Conservation (phyloP, 495 filamentous ascomycete species). For the Aspergillus indologenus region DNA sequence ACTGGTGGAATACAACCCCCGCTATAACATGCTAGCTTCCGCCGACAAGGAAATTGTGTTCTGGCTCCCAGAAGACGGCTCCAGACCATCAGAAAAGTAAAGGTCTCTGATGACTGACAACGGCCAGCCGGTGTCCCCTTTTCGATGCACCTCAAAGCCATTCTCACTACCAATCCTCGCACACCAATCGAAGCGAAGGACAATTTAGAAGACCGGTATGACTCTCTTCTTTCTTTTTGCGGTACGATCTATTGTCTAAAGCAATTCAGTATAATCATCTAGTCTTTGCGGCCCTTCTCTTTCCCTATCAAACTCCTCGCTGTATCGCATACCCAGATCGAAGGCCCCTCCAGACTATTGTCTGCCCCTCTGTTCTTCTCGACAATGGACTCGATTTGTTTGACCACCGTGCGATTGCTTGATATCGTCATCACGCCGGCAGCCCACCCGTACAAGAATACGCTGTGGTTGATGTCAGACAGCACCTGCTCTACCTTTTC, state of each 20-base stretch:
- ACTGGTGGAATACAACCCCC: constrained; percentile 82
- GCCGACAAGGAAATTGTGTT: constrained; percentile 86
- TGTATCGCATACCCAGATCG: constrained; percentile 60
- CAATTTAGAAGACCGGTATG: not conserved
- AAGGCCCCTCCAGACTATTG: constrained; percentile 49
- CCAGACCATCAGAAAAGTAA: constrained; percentile 36
- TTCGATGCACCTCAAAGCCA: not conserved
- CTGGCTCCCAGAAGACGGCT: constrained; percentile 67
- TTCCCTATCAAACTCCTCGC: constrained; percentile 65
- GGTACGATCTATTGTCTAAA: constrained; percentile 4
- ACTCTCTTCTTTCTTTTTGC: not conserved
- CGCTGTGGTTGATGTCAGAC: constrained; percentile 60
- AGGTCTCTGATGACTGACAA: too few species aligned
- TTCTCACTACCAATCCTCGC: not conserved
- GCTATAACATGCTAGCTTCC: constrained; percentile 83
- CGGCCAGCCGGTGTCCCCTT: too few species aligned
- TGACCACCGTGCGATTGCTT: constrained; percentile 62
- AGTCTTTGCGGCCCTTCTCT: constrained; percentile 48
- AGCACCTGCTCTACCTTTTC: constrained; percentile 43
- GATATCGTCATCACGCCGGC: constrained; percentile 59
- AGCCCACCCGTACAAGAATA: constrained; percentile 69
- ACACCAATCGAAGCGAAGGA: not conserved
- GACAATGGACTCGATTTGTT: constrained; percentile 56
- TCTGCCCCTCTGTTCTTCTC: constrained; percentile 37
- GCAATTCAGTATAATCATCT: constrained; percentile 7